Evolutionary conservation across 306 rosid genomes (phyloP), one percentile per base, ranked within the genome.

Genomic region (Dalbergia cochinchinensis): DNA sequence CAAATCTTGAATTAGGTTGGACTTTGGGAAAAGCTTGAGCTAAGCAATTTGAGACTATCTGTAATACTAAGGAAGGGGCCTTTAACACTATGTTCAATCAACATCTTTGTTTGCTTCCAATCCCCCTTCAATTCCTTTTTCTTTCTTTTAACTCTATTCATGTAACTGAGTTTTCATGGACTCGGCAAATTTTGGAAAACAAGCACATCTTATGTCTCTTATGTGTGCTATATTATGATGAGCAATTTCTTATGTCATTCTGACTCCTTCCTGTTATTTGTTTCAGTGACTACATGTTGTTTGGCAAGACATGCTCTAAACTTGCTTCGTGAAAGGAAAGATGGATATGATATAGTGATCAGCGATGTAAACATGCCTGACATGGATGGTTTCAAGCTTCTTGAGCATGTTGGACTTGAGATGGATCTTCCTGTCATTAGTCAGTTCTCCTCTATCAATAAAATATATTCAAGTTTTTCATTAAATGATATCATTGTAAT

Each of bases 291-390:
- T 4, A 96, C 99, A 22, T 96, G 99, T 79, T 83, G 91, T 65
- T 83, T 91, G 59, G 99, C 99, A 65, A 91, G 86, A 63, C 92
- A 93, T 15, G 99, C 99, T 44, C 82, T 96, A 13, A 87, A 75
- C 85, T 74, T 90, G 87, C 99, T 96, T 51, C 91, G 99, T 0
- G 97, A 96, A 67, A 87, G 88, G 77, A 96, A 96, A 83, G 94
- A 93, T 42, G 97, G 92, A 33, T 96, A 90, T 8, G 99, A 96
- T 81, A 96, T 96, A 26, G 99, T 96, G 42, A 87, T 96, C 83
- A 96, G 99, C 7, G 99, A 96, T 70, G 99, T 96, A 4, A 96
- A 96, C 96, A 96, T 96, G 99, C 99, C 99, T 0, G 99, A 96
- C 87, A 96, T 96, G 99, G 99, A 96, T 47, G 99, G 99, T n/a